A percentile compares a stretch with the other conserved stretches of the same genome.
Evolutionary conservation across 345 rosid genomes (phyloP).

Genomic region (Arabidopsis arenosa): DNA sequence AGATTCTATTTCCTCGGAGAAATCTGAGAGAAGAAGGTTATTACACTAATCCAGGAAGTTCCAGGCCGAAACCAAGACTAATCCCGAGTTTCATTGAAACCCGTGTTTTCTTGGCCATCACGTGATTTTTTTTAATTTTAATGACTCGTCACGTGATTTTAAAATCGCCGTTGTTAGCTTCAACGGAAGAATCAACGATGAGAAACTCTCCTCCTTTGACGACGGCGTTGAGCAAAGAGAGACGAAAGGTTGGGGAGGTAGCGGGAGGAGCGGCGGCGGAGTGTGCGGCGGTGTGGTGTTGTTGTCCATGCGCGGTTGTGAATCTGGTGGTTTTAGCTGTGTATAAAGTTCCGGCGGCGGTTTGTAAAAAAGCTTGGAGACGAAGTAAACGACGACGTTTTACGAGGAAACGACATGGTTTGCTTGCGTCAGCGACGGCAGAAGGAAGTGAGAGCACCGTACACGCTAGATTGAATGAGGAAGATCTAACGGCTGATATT

Average conservation of each 20-base stretch:
- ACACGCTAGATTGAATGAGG: conserved; percentile 41
- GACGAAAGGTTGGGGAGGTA: conserved; percentile 55
- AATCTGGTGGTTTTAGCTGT: conserved; percentile 64
- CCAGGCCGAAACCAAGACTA: background rate
- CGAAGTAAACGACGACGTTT: conserved; percentile 46
- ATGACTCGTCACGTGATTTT: conserved; percentile 46
- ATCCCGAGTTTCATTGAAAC: too few species aligned
- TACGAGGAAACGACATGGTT: conserved; percentile 43
- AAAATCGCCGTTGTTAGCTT: conserved; percentile 36
- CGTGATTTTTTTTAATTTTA: too few species aligned
- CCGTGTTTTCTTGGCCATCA: too few species aligned
- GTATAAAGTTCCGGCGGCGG: conserved; percentile 64
- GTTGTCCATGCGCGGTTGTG: conserved; percentile 66
- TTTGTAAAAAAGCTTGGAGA: conserved; percentile 62
- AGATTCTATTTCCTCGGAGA: conserved; percentile 34
- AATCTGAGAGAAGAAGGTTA: conserved; percentile 5
- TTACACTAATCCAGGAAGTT: conserved; percentile 27
- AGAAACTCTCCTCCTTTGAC: conserved; percentile 12
- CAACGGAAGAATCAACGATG: conserved; percentile 33
- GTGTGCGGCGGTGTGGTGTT: conserved; percentile 73
- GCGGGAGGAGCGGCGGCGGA: conserved; percentile 77
- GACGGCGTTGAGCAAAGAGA: conserved; percentile 26
- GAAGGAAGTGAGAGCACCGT: conserved; percentile 32
- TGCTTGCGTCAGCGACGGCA: conserved; percentile 32
- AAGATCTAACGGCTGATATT: conserved; percentile 39